A percentile compares a stretch with the other conserved stretches of the same genome.
Conservation (phyloP, 2,329 filamentous ascomycete genomes). For the Chrysosporium keratinophilum region DNA sequence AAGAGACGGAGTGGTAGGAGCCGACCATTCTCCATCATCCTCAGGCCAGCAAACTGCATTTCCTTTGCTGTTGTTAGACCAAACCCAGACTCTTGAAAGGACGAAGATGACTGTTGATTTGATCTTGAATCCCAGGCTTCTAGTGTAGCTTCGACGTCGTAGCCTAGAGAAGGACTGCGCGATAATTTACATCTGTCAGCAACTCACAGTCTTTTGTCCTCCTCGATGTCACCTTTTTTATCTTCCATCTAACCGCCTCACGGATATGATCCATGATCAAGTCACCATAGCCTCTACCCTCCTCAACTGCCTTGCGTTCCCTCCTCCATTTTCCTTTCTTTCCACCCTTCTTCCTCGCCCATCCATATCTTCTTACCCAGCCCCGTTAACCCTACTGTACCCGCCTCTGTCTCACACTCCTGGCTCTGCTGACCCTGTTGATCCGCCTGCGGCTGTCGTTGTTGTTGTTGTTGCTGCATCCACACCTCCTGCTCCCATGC, state of each 20-base stretch:
- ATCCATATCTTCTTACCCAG: conserved; percentile 20
- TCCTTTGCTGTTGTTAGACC: too few relatives aligned
- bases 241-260: conserved; percentile 30
- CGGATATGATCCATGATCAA: conserved; percentile 38
- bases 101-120: too few relatives aligned
- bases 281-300: conserved; percentile 36
- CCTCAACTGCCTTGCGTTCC: conserved; percentile 29
- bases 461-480: neutral
- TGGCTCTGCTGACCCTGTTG: conserved; percentile 14
- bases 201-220: neutral
- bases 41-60: too few relatives aligned
- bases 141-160: too few relatives aligned
- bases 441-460: conserved; percentile 21
- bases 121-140: too few relatives aligned
- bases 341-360: conserved; percentile 34
- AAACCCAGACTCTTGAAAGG: too few relatives aligned
- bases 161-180: too few relatives aligned
- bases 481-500: conserved; percentile 8
- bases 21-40: too few relatives aligned
- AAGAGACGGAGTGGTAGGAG: neutral
- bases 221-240: conserved; percentile 21
- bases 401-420: too few relatives aligned
- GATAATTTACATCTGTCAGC: too few relatives aligned
- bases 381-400: conserved; percentile 10
- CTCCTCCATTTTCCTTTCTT: conserved; percentile 32